phyloP scores from a whole-genome alignment of 768 basidiomycete species.

The Coprinopsis sp. region DNA sequence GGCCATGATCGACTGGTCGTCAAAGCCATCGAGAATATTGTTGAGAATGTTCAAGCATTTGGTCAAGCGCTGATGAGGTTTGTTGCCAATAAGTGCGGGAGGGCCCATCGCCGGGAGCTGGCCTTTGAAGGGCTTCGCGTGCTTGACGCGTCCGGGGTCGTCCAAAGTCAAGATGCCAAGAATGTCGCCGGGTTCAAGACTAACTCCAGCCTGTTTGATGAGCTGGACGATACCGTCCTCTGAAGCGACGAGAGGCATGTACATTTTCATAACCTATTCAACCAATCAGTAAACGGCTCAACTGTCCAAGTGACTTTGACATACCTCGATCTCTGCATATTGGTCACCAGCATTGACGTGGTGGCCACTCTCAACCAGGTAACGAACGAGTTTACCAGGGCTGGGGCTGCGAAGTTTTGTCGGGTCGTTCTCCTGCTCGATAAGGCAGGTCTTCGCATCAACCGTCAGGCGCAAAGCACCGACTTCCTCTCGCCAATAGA shows the following conservation, averaged over 20 bases:
- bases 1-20: conserved; percentile 90
- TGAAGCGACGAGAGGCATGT: conserved; percentile 93
- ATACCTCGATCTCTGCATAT: conserved; percentile 96
- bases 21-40: conserved; percentile 94
- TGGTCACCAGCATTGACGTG: conserved; percentile 95
- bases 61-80: conserved; percentile 81
- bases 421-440: conserved; percentile 99
- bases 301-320: conserved; percentile 16
- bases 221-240: conserved; percentile 94
- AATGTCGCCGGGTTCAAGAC: conserved; percentile 94
- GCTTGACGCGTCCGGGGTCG: conserved; percentile 93
- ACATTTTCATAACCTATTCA: conserved; percentile 95
- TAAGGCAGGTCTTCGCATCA: conserved; percentile 95
- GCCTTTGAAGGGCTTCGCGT: conserved; percentile 97
- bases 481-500: conserved; percentile 98
- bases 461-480: conserved; percentile 90
- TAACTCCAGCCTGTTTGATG: conserved; percentile 97
- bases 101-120: conserved; percentile 84
- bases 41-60: conserved; percentile 71
- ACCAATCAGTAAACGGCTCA: neutral
- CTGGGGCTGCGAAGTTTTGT: conserved; percentile 94
- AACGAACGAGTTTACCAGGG: conserved; percentile 94
- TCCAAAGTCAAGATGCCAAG: conserved; percentile 95
- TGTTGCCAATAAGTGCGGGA: conserved; percentile 82
- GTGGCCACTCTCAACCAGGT: conserved; percentile 94